Evolutionary conservation across 306 rosid genomes (phyloP).

Genomic region (Cucurbita argyrosperma): DNA sequence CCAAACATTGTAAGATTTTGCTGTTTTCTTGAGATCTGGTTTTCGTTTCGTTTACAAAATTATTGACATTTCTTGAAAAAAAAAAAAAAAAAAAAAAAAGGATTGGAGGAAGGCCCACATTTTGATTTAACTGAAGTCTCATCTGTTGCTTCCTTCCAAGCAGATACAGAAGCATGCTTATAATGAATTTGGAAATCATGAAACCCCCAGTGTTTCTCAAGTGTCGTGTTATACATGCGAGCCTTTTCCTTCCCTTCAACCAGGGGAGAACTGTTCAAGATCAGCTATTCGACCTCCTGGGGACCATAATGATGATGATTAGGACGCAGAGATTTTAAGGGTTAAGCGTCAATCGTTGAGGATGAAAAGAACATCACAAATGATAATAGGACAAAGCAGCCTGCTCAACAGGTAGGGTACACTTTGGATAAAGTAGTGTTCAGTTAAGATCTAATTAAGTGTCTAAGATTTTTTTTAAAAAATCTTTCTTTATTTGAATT

Average conservation of each 20-base stretch:
- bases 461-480: not conserved
- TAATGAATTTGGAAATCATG: constrained; percentile 12
- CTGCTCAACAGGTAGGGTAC: constrained; percentile 54
- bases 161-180: constrained; percentile 36
- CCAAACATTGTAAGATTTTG: constrained; percentile 33
- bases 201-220: constrained; percentile 22
- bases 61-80: not conserved
- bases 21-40: constrained; percentile 4
- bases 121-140: constrained; percentile 11
- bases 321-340: constrained; percentile 74
- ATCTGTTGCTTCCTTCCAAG: constrained; percentile 7
- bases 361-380: constrained; percentile 43
- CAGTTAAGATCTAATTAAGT: not conserved
- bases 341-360: constrained; percentile 82
- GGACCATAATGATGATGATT: constrained; percentile 54
- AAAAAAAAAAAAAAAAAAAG: not conserved
- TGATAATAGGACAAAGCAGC: constrained; percentile 23
- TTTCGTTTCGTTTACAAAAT: not conserved
- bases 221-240: constrained; percentile 21
- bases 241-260: constrained; percentile 32
- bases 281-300: constrained; percentile 17
- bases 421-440: not conserved
- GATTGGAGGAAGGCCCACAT: not conserved
- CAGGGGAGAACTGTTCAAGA: constrained; percentile 21
- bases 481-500: not conserved